phyloP scores from a whole-genome alignment of 1,284 basidiomycete genomes.

The Fomitopsis palustris region DNA sequence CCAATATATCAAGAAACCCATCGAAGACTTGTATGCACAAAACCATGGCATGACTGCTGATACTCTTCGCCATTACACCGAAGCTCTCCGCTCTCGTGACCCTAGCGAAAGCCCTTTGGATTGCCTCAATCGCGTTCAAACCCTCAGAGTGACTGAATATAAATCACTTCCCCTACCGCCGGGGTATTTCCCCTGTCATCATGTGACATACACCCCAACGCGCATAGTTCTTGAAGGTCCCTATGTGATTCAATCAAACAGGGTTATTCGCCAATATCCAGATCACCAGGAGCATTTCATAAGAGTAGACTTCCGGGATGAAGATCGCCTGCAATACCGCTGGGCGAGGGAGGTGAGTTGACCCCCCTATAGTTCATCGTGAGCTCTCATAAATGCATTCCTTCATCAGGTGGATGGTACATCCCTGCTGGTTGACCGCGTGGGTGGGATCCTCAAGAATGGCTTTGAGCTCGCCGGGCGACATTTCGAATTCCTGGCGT shows the following conservation, averaged over 20 bases:
- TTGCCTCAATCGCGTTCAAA: constrained; percentile 44
- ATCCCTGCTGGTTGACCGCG: constrained; percentile 53
- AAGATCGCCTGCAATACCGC: constrained; percentile 64
- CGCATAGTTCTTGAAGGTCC: constrained; percentile 72
- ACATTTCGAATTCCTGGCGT: constrained; percentile 70
- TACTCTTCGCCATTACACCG: constrained; percentile 49
- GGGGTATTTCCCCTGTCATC: constrained; percentile 51
- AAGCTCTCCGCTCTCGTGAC: constrained; percentile 39
- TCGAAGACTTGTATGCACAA: constrained; percentile 38
- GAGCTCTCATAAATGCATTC: not conserved
- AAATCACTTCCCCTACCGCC: constrained; percentile 12
- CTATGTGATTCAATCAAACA: constrained; percentile 62
- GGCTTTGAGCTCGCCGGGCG: constrained; percentile 71
- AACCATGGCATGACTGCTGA: constrained; percentile 35
- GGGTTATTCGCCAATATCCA: constrained; percentile 55
- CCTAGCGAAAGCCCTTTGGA: constrained; percentile 39
- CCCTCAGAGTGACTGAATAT: constrained; percentile 2
- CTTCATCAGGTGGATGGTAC: constrained; percentile 45
- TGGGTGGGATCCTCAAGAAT: constrained; percentile 57
- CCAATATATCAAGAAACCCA: constrained; percentile 36
- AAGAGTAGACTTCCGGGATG: constrained; percentile 76
- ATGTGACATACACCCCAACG: constrained; percentile 70
- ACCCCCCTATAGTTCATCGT: too few relatives aligned
- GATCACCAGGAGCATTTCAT: constrained; percentile 65
- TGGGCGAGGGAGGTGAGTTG: constrained; percentile 50